Base-by-base conservation (phyloP, 441 rosid species). In the Eruca vesicaria region DNA sequence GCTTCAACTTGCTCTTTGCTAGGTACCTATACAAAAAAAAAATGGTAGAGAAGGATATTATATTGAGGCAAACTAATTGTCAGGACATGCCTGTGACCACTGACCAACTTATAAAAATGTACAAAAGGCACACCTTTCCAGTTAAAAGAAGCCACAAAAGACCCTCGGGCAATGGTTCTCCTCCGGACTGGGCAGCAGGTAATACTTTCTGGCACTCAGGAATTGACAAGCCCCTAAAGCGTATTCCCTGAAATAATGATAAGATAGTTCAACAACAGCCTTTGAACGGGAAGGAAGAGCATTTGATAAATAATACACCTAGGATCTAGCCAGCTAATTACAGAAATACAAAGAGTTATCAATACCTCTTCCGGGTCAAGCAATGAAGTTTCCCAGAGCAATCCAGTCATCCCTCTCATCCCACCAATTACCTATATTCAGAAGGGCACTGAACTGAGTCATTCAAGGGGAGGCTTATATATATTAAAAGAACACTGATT, bases 341-440 rank as follows among this genome's bases (percentile, higher is more conserved):
- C 66, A 66, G 31, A 48, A 21, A 66, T 56, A 29, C 67, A 48
- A 21, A 58, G 23, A 19, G 61, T 66, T 53, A 53, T 43, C 45
- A 48, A 57, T 76, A 95, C 98, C 97, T 93, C 97, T 38, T 96
- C 97, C 6, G 98, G 90, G 76, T 96, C 99, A 48, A 96, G 98
- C 72, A 96, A 85, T 36, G 98, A 96, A 68, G 97, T 93, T 84
- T 93, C 98, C 99, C 99, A 93, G n/a, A 93, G 88, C 73, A 96
- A 70, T 43, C 99, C 97, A 38, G 95, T 89, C 99, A 96, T 96
- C 82, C 99, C 98, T 84, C 99, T 89, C 99, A 96, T 96, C 69
- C 99, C 98, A 61, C 99, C 97, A 63, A 93, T 84, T 53, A 96
- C 98, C 99, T 96, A 80, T 9, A 72, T 58, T 63, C 3, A 12